Evolutionary conservation across 306 rosid species (phyloP), one percentile per base, ranked within the genome.

Genomic region (Fragaria nilgerrensis): DNA sequence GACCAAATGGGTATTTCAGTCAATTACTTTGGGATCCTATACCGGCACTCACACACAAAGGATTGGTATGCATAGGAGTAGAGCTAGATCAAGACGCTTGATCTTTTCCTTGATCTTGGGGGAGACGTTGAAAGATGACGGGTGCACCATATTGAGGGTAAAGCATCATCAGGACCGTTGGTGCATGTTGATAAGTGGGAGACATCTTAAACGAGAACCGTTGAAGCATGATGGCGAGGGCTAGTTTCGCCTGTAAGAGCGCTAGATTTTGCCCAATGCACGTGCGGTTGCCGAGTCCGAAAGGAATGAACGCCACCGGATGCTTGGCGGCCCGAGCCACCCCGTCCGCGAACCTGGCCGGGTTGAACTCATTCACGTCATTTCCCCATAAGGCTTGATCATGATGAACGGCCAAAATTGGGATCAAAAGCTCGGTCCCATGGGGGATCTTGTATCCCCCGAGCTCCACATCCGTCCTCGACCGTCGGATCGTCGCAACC

Each of bases 81-180:
- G 68, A 11, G 77, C 20, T 17, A 56, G 70, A 37, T 64, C 77
- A 88, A 7, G 78, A 34, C 47, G 61, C 47, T 75, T 75, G 19
- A 73, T 73, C 68, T 72, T 81, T 82, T 78, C 75, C 68, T 55
- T 47, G 58, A 44, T 39, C 29, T 0, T 43, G 67, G 16, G 89
- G 75, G 52, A 88, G 49, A 19, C 63, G 88, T 70, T 80, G 82
- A 80, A 96, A 89, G 32, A 89, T 75, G 79, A 96, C 76, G 48
- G 99, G 99, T 0, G 98, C 99, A 10, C 99, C 99, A 59, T 96
- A 72, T 71, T 96, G 99, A 16, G 99, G 99, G 77, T 96, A 85
- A 25, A 96, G 98, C 36, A 93, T 84, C 98, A 96, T 96, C 78
- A 89, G 87, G 63, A 96, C 99, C 71, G 99, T 89, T 39, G 99